phyloP scores from a whole-genome alignment of 2,329 filamentous ascomycete genomes.

The Xylariomycetidae sp. region DNA sequence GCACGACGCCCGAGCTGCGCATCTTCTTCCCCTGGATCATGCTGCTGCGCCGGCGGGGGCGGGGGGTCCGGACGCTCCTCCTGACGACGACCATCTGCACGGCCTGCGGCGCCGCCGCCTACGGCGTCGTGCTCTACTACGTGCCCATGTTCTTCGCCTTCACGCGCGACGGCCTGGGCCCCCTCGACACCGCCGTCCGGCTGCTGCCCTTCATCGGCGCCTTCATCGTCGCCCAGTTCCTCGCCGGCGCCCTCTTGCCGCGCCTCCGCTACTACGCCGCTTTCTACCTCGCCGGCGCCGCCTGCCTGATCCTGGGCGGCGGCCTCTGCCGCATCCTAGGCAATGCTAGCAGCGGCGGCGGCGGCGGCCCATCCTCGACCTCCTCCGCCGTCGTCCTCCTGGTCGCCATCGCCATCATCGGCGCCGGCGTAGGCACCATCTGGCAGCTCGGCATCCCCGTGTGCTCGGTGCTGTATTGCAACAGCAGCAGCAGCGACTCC shows the following conservation, averaged over 20 bases:
- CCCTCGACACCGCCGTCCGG: conserved; percentile 35
- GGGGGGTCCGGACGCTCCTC: too few species aligned
- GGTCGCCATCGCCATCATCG: conserved; percentile 21
- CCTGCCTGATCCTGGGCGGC: conserved; percentile 21
- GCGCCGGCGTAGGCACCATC: conserved; percentile 26
- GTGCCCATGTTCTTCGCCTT: conserved; percentile 53
- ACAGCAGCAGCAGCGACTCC: too few species aligned
- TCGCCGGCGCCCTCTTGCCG: conserved; percentile 40
- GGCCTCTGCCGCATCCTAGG: conserved; percentile 23
- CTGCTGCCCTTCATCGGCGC: conserved; percentile 37
- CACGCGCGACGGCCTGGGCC: conserved; percentile 34
- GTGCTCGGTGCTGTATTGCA: not conserved
- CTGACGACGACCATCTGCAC: conserved; percentile 39
- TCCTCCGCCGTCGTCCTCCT: not conserved
- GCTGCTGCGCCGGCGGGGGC: conserved; percentile 29
- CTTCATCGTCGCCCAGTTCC: conserved; percentile 52
- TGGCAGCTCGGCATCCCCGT: conserved; percentile 28
- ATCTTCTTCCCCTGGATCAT: conserved; percentile 41
- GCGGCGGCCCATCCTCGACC: conserved; percentile 12
- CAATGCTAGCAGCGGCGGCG: conserved; percentile 11
- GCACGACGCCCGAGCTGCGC: conserved; percentile 38
- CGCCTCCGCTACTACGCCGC: conserved; percentile 32
- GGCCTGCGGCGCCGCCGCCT: conserved; percentile 28
- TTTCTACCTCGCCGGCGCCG: conserved; percentile 26
- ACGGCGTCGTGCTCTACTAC: conserved; percentile 44